A percentile compares a stretch with the other conserved stretches of the same genome.
Evolutionary conservation across 352 stramenopile species (phyloP).

Genomic region (Pythium chondricola): DNA sequence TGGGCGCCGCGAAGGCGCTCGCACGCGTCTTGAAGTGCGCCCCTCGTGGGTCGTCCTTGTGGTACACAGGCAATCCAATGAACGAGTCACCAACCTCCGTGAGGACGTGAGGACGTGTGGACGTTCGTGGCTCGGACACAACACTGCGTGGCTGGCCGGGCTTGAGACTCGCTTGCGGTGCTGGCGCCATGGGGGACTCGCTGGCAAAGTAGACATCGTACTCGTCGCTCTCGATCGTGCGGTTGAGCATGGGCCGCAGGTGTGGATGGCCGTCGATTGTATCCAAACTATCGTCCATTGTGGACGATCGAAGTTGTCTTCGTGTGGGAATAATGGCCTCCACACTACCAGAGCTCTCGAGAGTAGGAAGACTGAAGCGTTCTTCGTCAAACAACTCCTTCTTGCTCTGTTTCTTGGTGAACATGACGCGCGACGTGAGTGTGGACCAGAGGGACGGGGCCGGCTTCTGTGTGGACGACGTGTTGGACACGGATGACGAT

Average conservation of each 20-base stretch:
- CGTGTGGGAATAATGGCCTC: constrained; percentile 1
- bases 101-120: constrained; percentile 31
- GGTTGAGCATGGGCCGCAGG: constrained; percentile 11
- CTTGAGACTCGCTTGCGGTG: neutral
- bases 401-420: constrained; percentile 35
- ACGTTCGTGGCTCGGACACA: neutral
- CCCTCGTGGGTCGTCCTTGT: constrained; percentile 18
- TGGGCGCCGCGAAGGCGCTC: constrained; percentile 12
- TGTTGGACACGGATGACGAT: constrained; percentile 5
- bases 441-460: constrained; percentile 14
- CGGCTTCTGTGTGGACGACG: constrained; percentile 2
- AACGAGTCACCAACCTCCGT: constrained; percentile 50
- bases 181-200: constrained; percentile 12
- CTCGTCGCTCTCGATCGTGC: constrained; percentile 10
- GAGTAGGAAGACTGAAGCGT: constrained; percentile 40
- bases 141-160: neutral
- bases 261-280: constrained; percentile 1
- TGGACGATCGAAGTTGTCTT: constrained; percentile 7
- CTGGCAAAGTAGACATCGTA: constrained; percentile 22
- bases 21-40: constrained; percentile 19
- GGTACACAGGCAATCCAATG: constrained; percentile 27
- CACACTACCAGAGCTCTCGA: constrained; percentile 31
- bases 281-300: constrained; percentile 6
- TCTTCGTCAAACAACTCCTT: constrained; percentile 49
- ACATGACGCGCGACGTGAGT: constrained; percentile 10